These are phyloP conservation scores for Paratinospora sagittata DNA, from an alignment of 164 flowering plant species.

Conservation along the genomic window DNA sequence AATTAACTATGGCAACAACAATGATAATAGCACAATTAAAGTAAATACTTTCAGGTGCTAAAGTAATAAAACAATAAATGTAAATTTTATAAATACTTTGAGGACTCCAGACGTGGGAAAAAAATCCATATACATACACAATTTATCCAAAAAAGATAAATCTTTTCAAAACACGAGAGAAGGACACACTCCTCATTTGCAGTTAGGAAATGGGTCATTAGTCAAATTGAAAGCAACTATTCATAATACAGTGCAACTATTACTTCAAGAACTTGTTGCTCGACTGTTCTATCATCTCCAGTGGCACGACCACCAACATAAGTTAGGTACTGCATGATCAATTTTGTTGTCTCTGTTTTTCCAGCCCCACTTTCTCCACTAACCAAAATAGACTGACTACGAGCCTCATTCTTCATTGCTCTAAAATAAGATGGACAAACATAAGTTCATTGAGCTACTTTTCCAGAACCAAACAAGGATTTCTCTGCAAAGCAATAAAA, in stretches of 20 bases:
- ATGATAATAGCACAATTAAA: not conserved
- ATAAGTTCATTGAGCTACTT: conserved; percentile 6
- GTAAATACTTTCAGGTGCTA: too few species aligned
- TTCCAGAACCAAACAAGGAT: conserved; percentile 3
- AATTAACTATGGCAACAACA: not conserved
- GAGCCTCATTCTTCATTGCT: conserved; percentile 77
- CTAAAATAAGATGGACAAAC: conserved; percentile 38
- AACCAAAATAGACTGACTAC: conserved; percentile 90
- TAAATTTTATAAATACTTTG: not conserved
- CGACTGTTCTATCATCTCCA: conserved; percentile 82
- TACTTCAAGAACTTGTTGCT: conserved; percentile 99
- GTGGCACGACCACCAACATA: conserved; percentile 92
- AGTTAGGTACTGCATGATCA: conserved; percentile 96
- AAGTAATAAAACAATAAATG: not conserved
- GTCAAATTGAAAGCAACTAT: not conserved
- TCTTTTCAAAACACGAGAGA: not conserved
- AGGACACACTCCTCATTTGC: not conserved
- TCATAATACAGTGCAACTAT: conserved; percentile 15
- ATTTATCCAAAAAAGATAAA: too few species aligned
- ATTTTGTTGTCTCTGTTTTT: conserved; percentile 97
- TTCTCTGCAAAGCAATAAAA: not conserved
- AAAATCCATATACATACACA: too few species aligned
- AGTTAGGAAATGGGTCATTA: not conserved
- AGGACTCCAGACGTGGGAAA: too few species aligned
- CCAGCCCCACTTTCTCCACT: conserved; percentile 99